phyloP scores from a whole-genome alignment of 1,139 yeast species.

The Pneumocystis oryctolagi region DNA sequence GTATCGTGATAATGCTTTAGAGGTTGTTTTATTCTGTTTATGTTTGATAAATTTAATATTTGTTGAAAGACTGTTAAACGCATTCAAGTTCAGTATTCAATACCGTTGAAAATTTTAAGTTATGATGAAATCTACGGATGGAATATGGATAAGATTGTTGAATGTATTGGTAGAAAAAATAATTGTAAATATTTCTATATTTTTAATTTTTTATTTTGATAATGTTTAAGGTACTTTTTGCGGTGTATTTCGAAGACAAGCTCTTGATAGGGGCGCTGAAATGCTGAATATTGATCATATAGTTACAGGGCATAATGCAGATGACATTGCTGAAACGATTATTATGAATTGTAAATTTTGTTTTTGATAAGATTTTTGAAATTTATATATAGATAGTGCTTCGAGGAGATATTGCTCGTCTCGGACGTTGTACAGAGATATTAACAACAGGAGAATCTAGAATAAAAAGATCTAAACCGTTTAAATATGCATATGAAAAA shows the following conservation, averaged over 20 bases:
- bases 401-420: conserved; percentile 89
- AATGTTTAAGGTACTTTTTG: conserved; percentile 48
- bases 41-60: not conserved
- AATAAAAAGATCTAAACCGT: conserved; percentile 77
- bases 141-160: conserved; percentile 98
- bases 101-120: conserved; percentile 81
- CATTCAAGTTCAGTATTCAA: conserved; percentile 70
- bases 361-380: conserved; percentile 21
- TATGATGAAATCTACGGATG: conserved; percentile 78
- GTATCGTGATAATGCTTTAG: conserved; percentile 90
- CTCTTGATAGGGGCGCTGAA: conserved; percentile 91
- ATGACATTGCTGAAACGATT: conserved; percentile 97
- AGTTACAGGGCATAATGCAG: conserved; percentile 97
- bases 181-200: conserved; percentile 38
- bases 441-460: conserved; percentile 51
- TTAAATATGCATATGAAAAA: conserved; percentile 90
- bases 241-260: conserved; percentile 93
- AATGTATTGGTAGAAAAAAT: conserved; percentile 84
- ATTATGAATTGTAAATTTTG: conserved; percentile 46
- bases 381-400: conserved; percentile 21
- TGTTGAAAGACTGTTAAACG: conserved; percentile 61
- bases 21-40: conserved; percentile 21
- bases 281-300: conserved; percentile 75
- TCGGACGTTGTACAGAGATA: conserved; percentile 80
- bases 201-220: not conserved